Conservation (phyloP, 495 filamentous ascomycete genomes). For the Tuber aestivum region DNA sequence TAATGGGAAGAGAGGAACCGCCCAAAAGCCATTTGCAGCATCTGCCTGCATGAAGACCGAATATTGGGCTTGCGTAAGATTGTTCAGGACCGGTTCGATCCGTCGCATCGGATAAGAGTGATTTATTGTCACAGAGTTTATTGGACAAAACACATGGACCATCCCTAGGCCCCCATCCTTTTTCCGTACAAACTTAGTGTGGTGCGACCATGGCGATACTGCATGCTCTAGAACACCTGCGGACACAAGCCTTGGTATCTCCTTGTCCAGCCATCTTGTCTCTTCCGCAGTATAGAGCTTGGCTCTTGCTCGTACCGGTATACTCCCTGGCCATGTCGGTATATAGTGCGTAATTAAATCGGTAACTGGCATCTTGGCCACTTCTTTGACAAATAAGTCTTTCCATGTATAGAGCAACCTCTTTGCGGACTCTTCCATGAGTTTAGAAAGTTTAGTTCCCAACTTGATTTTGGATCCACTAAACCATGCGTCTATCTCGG, state of each 20-base stretch:
- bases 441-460: too few species aligned
- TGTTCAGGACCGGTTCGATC: slow-evolving; percentile 9
- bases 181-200: slow-evolving; percentile 6
- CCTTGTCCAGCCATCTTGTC: background rate
- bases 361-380: background rate
- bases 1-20: background rate
- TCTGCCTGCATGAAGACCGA: slow-evolving; percentile 4
- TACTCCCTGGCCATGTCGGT: background rate
- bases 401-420: slow-evolving; percentile 21
- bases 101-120: slow-evolving; percentile 5
- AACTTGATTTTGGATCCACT: background rate
- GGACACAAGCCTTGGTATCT: too few species aligned
- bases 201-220: slow-evolving; percentile 4
- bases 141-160: slow-evolving; percentile 3
- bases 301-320: background rate
- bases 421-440: too few species aligned
- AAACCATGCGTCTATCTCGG: background rate
- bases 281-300: slow-evolving; percentile 10
- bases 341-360: slow-evolving; percentile 3
- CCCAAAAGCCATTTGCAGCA: slow-evolving; percentile 6
- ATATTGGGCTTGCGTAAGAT: background rate
- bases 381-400: slow-evolving; percentile 9
- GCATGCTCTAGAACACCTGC: slow-evolving; percentile 5
- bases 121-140: slow-evolving; percentile 6
- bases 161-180: slow-evolving; percentile 1